Base-by-base conservation (phyloP, 2,329 filamentous ascomycete species). In the Cyphellophora europaea region DNA sequence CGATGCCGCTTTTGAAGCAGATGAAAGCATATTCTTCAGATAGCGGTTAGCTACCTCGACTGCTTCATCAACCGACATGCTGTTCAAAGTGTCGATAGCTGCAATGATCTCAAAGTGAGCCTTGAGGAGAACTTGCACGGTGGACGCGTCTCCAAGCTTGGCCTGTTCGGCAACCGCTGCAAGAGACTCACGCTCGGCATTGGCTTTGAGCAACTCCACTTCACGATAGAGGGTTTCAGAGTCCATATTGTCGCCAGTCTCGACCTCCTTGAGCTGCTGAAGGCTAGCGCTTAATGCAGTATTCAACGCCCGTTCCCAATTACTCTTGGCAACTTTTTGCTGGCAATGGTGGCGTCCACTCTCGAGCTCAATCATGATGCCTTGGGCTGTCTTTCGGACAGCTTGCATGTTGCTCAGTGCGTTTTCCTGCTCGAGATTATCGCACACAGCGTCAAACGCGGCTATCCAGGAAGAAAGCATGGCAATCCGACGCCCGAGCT, bases 51-150 rank as follows among this genome's bases (percentile, higher is more conserved):
- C 91, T 37, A 83, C 79, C 11, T 79, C 67, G 2, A 95, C 72
- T 1, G 89, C 91, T 42, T 93, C 81, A 19, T 81, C 76, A 54
- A 93, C 85, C 38, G 72, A 80, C 78, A 96, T 86, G 21, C 74
- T 68, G 48, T 89, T 74, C 15, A 91, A 84, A 46, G 85, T 82
- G 36, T 81, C 77, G 35, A 98, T 73, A 1, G 87, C 85, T 4
- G 84, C 69, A 41, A 96, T 74, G 2, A 88, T 89, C 51, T 95
- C 88, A 49, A 98, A 93, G 51, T 96, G 89, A 10, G 89, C 85
- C 35, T 82, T 80, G 8, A 96, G 72, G 36, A 98, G 71, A 32
- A 84, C 74, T 58, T 95, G 88, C 51, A 94, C 70, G 45, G 83
- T 75, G 12, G 74, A 76, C 13, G 79, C 75, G 53, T 95, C 87